Evolutionary conservation across 257 asterid genomes (phyloP), one percentile per base, ranked within the genome.

Genomic region (Lithospermum erythrorhizon): DNA sequence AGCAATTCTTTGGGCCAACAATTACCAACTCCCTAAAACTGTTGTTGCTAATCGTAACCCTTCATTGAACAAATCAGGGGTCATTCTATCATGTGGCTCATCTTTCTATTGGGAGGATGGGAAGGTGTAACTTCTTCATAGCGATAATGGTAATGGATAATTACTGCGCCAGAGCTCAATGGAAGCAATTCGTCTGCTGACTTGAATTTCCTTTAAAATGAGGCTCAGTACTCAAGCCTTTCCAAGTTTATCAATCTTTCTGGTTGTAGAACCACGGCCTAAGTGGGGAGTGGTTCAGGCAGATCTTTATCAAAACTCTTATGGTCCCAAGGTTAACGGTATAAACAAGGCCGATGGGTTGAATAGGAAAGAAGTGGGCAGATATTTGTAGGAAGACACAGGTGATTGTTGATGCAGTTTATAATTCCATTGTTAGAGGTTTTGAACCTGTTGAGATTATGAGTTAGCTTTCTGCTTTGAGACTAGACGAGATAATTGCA

Each of bases 311-410:
- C 95, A 89, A 59, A 67, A 95, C 81, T 18, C 76, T 79, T 1
- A 81, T 89, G 94, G 72, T 89, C 71, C 68, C 19, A 22, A 95
- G 81, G 79, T 86, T 89, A 21, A 67, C 82, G n/a, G n/a, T n/a
- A n/a, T n/a, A n/a, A n/a, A n/a, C n/a, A 76, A 72, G 53, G 67
- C 48, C 41, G 64, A 70, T 1, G 79, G 89, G 21, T 75, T 30
- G 0, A 72, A 91, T 89, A 4, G 89, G 84, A 75, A 78, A 74
- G 74, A 84, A 82, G 57, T 89, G 97, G 95, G 78, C 83, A 6
- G 69, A 52, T 0, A 48, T 74, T 4, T 79, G 97, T 58, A 69
- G 95, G 72, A 89, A 84, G 79, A 89, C 91, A 0, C 95, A 89
- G 16, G 80, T 79, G 22, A 75, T 86, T 58, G 32, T 89, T 72